phyloP scores from a whole-genome alignment of 257 asterid genomes.

The Linderniella brevidens region DNA sequence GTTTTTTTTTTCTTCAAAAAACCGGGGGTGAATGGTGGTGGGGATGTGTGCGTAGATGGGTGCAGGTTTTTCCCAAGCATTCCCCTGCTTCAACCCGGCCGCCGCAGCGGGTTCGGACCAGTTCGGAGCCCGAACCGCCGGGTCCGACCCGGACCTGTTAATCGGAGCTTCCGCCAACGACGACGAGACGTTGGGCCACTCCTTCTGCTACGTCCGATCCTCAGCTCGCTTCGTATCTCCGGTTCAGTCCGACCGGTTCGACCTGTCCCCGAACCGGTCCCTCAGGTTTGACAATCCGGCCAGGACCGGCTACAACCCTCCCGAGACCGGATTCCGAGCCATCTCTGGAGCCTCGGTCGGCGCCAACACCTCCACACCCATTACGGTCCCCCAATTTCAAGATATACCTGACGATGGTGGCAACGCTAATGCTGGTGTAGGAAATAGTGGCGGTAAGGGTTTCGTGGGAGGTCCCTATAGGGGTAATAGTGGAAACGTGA shows the following conservation, averaged over 20 bases:
- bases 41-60: too few species aligned
- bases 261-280: slow-evolving; percentile 84
- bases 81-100: slow-evolving; percentile 76
- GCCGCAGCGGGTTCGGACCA: too few species aligned
- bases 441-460: slow-evolving; percentile 19
- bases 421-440: slow-evolving; percentile 12
- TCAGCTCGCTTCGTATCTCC: slow-evolving; percentile 88
- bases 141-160: slow-evolving; percentile 51
- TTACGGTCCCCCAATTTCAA: slow-evolving; percentile 59
- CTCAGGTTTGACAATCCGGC: slow-evolving; percentile 79
- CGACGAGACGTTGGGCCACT: slow-evolving; percentile 96
- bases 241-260: slow-evolving; percentile 71
- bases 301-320: slow-evolving; percentile 11
- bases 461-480: slow-evolving; percentile 27
- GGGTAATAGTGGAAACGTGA: slow-evolving; percentile 17
- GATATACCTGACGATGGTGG: slow-evolving; percentile 36
- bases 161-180: slow-evolving; percentile 42
- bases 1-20: too few species aligned
- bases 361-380: slow-evolving; percentile 72
- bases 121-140: slow-evolving; percentile 28
- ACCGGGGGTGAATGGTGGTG: too few species aligned
- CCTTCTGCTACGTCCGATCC: slow-evolving; percentile 94
- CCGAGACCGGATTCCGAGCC: slow-evolving; percentile 78
- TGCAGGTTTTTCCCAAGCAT: slow-evolving; percentile 80
- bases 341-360: slow-evolving; percentile 94